Evolutionary conservation across 2,329 filamentous ascomycete species (phyloP), one percentile per base, ranked within the genome.

Genomic region (Clarireedia homoeocarpa): DNA sequence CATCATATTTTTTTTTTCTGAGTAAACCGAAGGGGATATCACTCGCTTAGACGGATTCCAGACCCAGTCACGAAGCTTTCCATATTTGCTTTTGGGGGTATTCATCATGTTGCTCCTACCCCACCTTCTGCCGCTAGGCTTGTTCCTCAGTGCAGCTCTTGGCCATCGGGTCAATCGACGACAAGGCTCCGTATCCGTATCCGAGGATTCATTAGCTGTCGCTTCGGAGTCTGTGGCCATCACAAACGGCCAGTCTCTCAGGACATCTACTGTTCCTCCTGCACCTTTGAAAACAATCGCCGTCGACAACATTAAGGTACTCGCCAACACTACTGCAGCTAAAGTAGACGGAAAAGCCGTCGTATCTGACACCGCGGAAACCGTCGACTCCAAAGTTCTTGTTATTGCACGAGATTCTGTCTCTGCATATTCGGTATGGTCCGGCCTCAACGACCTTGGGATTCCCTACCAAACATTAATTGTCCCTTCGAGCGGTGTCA

Each of bases 401-500:
- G 71, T 84, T 47, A 73, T 85, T 62, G 80, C 79, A 45, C 73
- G 74, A 59, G 78, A 83, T 64, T 61, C 73, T 38, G 68, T 71
- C 27, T 73, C 77, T 4, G 77, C 77, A n/a, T 69, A 69, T 17
- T 74, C 75, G 42, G 77, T 76, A 20, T 75, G 74, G 38, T 75
- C 75, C 14, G 81, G 81, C 23, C 72, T 84, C 5, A 77, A 80
- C 61, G 80, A 74, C 57, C 84, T 84, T 62, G 81, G 81, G 42
- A 84, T 85, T 59, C 80, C 81, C 1, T 84, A 75, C 63, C 71
- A 82, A 61, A 72, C 75, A 4, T 62, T 83, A 9, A 62, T 77
- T 17, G 79, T 85, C 24, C 79, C 80, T 4, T 71, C 78, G 60
- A 63, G 64, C 6, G 82, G 81, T 15, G 69, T 73, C 10, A 59